Evolutionary conservation across 176 grass and related monocot species (phyloP), one percentile per base, ranked within the genome.

Genomic region (Oryza rufipogon): DNA sequence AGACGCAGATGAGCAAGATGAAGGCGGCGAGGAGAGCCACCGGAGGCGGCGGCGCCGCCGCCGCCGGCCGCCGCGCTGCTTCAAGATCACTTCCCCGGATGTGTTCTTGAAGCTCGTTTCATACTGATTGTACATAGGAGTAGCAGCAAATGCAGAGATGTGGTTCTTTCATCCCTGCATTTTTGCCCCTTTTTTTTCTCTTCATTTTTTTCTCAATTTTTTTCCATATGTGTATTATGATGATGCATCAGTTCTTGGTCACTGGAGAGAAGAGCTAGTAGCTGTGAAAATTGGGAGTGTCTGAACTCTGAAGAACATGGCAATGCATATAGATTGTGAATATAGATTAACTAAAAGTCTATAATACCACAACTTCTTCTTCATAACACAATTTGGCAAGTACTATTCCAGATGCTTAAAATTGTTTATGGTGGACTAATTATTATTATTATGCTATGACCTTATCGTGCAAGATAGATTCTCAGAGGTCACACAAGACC

Each of bases 1-100:
- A 96, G 83, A 85, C 77, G 72, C 93, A 94, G 87, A 94, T 99
- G 93, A 80, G 76, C 80, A 99, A 94, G 88, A 92, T 94, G 83
- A 99, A 94, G 65, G 48, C 66, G 32, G 38, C 82, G 10, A 87
- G 63, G 82, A 80, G 72, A 60, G 20, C 49, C n/a, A 1, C 39
- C 39, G 66, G 32, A 77, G 73, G 20, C 42, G 44, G 66, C 67
- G 63, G 13, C 42, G 44, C 32, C 67, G 63, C 56, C 8, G 6
- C 1, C 6, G 52, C 6, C 17, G 52, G 16, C 58, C 7, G 56
- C 56, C 56, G 56, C 0, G 56, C 56, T 9, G 9, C 20, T 11
- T 70, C 92, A 1, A 94, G 88, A 68, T 92, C 97, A 72, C 91
- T 99, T 2, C 97, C 97, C 71, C 96, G 79, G 78, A 94, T 99